Conservation (phyloP, 495 filamentous ascomycete genomes). For the Chlorociboria aeruginascens region DNA sequence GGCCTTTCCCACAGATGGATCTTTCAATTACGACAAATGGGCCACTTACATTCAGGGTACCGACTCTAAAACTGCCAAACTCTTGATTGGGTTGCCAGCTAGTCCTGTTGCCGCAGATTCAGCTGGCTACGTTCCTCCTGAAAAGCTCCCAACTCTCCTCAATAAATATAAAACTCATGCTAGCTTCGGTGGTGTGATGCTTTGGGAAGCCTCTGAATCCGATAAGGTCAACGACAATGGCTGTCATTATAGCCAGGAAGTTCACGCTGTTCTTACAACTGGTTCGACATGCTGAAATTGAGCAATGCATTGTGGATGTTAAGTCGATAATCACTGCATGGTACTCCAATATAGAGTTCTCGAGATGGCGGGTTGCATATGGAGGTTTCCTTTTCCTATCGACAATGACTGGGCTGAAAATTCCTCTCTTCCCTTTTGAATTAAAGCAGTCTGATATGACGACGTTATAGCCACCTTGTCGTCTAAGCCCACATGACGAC, state of each 20-base stretch:
- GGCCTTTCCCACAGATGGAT: not conserved
- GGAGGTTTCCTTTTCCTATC: too few relatives aligned
- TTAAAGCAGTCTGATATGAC: too few relatives aligned
- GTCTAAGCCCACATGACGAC: too few relatives aligned
- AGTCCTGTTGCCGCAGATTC: not conserved
- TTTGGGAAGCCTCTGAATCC: slow-evolving; percentile 52
- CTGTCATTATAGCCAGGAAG: not conserved
- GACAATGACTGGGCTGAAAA: too few relatives aligned
- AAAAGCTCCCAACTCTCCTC: slow-evolving; percentile 24
- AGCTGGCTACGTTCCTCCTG: not conserved
- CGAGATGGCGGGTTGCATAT: too few relatives aligned
- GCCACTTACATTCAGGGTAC: not conserved
- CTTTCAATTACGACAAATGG: not conserved
- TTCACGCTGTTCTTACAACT: too few relatives aligned
- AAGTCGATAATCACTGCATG: too few relatives aligned
- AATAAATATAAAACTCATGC: slow-evolving; percentile 33
- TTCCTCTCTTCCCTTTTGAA: too few relatives aligned
- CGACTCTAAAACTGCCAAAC: not conserved
- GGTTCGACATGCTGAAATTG: too few relatives aligned
- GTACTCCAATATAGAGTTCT: too few relatives aligned
- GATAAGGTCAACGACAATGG: not conserved
- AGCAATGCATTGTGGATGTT: too few relatives aligned
- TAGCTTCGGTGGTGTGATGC: slow-evolving; percentile 57
- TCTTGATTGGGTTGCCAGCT: not conserved
- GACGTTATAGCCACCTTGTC: too few relatives aligned